Evolutionary conservation across 495 filamentous ascomycete genomes (phyloP), one percentile per base, ranked within the genome.

Genomic region (Podospora pseudopauciseta): DNA sequence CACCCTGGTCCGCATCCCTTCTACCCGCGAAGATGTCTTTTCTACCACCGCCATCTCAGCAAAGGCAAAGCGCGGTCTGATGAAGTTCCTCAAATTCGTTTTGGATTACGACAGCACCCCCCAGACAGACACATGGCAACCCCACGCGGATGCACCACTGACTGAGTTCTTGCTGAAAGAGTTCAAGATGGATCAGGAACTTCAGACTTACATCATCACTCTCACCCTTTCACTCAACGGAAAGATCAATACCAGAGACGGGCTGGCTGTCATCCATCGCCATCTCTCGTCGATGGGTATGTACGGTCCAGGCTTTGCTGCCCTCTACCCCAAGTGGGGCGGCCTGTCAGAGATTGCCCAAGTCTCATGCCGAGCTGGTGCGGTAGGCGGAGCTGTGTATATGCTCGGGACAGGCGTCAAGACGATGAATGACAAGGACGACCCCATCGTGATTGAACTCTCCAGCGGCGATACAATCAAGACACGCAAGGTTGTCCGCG

Each of bases 301-400:
- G 1, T 92, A 96, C 71, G 94, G 94, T 0, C 86, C 90, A 64
- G 92, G 93, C 5, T 97, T 97, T 76, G 90, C 92, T 39, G 88
- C 90, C 60, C 86, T 97, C 11, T 82, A 94, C 67, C 89, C 93
- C 13, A 96, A 95, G 80, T 99, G 94, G 89, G 95, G 95, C 23
- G 93, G 96, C 67, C 84, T 88, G 11, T 90, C 93, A n/a, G 95
- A 99, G 79, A 88, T 98, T 68, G 85, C 92, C 20, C 95, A 99
- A 75, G 92, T 97, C 13, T 92, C 89, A 15, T 98, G 95, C 72
- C 91, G 95, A 67, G 93, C 95, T 49, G 89, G 90, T 64, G 95
- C 95, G 4, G 94, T 99, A 7, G 94, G 96, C 4, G 96, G 95
- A 34, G 92, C 88, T 19, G 86, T 96, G 5, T 97, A 97, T 79